phyloP scores from a whole-genome alignment of 2,329 filamentous ascomycete genomes.

The Fusarium sp. region DNA sequence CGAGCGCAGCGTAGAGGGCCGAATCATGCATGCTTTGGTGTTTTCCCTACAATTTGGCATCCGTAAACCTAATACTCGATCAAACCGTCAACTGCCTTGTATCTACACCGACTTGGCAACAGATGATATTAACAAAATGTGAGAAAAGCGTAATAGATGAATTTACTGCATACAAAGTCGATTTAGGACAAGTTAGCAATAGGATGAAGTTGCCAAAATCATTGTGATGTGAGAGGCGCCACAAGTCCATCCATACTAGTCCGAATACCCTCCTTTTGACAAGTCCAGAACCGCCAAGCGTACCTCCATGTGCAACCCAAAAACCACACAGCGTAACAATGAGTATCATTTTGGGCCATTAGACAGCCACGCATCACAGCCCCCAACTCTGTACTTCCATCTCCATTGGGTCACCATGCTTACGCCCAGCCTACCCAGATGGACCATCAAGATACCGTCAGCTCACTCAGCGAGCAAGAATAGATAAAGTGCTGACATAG shows the following conservation, averaged over 20 bases:
- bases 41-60: neutral
- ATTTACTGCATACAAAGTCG: neutral
- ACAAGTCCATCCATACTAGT: neutral
- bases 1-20: neutral
- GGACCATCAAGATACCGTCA: neutral
- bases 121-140: fast-evolving
- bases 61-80: too few relatives aligned
- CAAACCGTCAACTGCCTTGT: neutral
- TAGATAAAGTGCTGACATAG: constrained; percentile 8
- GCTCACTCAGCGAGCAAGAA: constrained; percentile 8
- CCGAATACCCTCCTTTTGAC: neutral
- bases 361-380: neutral
- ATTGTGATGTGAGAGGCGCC: neutral
- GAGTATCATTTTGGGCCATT: neutral
- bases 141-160: neutral
- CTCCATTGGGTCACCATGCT: neutral
- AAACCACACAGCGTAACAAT: neutral
- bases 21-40: too few relatives aligned
- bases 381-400: neutral
- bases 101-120: neutral
- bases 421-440: neutral
- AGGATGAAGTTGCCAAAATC: neutral
- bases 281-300: neutral
- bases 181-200: fast-evolving
- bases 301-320: neutral